Evolutionary conservation across 2,329 filamentous ascomycete genomes (phyloP).

Genomic region (Didymella lethalis): DNA sequence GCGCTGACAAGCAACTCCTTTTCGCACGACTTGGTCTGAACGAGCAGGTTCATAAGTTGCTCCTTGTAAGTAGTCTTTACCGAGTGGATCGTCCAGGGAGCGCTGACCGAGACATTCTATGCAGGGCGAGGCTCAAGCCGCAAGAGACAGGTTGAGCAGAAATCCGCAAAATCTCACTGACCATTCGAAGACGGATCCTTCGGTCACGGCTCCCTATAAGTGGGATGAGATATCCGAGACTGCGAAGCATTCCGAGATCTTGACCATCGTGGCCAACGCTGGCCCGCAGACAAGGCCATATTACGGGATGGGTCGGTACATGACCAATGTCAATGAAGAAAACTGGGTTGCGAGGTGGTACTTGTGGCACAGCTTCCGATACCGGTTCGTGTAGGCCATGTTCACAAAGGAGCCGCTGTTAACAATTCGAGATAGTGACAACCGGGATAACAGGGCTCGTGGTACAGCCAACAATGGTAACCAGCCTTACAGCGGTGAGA

Average conservation of each 20-base stretch:
- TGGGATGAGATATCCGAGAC: constrained; percentile 59
- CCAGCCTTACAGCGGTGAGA: constrained; percentile 11
- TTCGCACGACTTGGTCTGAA: constrained; percentile 54
- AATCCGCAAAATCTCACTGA: constrained; percentile 51
- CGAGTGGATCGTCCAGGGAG: background rate
- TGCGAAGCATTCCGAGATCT: constrained; percentile 55
- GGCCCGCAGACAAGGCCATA: constrained; percentile 50
- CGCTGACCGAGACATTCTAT: constrained; percentile 16
- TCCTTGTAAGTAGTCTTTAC: constrained; percentile 51
- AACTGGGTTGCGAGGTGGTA: constrained; percentile 63
- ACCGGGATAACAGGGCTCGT: constrained; percentile 31
- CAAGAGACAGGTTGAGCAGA: constrained; percentile 53
- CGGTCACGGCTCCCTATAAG: constrained; percentile 52
- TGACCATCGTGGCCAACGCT: constrained; percentile 53
- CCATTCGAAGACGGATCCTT: constrained; percentile 44
- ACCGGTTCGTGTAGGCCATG: constrained; percentile 31
- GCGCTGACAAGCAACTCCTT: constrained; percentile 56
- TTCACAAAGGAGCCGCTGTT: background rate
- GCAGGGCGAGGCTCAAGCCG: constrained; percentile 55
- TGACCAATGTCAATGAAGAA: constrained; percentile 52
- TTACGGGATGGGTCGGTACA: constrained; percentile 55
- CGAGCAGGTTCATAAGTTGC: constrained; percentile 53
- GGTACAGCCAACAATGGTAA: constrained; percentile 5
- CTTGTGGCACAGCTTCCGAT: constrained; percentile 62
- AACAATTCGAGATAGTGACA: constrained; percentile 41